phyloP scores from a whole-genome alignment of 345 rosid genomes.

The Citrus inodora region DNA sequence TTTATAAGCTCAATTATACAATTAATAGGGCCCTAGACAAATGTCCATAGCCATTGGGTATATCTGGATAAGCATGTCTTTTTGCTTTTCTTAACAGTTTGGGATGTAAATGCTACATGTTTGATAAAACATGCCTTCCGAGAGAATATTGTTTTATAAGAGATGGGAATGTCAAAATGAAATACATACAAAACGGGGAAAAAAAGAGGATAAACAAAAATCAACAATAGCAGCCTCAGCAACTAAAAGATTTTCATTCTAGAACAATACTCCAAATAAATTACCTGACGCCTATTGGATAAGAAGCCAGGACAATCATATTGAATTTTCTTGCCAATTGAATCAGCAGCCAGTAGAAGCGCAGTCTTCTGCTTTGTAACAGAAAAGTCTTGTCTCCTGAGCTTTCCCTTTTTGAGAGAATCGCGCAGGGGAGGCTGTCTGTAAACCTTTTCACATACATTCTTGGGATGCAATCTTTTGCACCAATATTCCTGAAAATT shows the following conservation, averaged over 20 bases:
- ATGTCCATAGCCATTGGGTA: neutral
- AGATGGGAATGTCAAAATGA: neutral
- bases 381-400: conserved; percentile 81
- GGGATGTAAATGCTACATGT: neutral
- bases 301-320: conserved; percentile 83
- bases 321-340: conserved; percentile 86
- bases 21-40: neutral
- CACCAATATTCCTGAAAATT: conserved; percentile 92
- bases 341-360: conserved; percentile 77
- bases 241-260: neutral
- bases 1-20: neutral
- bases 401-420: conserved; percentile 79
- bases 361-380: conserved; percentile 71
- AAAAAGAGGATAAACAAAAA: conserved; percentile 2
- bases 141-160: neutral
- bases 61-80: neutral
- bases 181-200: neutral
- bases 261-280: conserved; percentile 6
- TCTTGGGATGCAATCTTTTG: conserved; percentile 91
- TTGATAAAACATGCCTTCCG: neutral
- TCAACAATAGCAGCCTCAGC: neutral
- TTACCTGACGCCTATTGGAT: conserved; percentile 91
- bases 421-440: conserved; percentile 90
- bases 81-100: neutral
- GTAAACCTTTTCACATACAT: conserved; percentile 92